phyloP scores from a whole-genome alignment of 1,284 basidiomycete species.

The Paramarasmius palmivorus region DNA sequence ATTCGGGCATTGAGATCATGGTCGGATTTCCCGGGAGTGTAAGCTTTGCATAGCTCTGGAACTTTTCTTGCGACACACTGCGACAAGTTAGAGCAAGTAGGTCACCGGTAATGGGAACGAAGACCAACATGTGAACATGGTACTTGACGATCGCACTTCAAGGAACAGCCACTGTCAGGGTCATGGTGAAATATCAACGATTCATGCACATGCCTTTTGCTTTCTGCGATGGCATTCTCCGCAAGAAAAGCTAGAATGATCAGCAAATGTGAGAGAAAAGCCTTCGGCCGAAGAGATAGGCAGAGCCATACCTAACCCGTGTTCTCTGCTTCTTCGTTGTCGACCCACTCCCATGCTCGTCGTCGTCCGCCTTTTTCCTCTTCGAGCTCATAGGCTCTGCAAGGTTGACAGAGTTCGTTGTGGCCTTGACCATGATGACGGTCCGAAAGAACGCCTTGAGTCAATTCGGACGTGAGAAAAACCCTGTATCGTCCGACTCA shows the following conservation, averaged over 20 bases:
- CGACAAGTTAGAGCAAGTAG: constrained; percentile 3
- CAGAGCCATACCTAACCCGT: constrained; percentile 57
- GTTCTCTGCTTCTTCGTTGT: constrained; percentile 70
- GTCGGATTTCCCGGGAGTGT: constrained; percentile 81
- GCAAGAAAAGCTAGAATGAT: constrained; percentile 68
- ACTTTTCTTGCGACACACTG: constrained; percentile 82
- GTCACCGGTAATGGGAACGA: constrained; percentile 15
- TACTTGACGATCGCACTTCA: constrained; percentile 76
- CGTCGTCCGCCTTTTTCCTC: constrained; percentile 67
- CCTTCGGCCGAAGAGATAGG: not conserved
- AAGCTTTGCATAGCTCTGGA: constrained; percentile 81
- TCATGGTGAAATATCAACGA: constrained; percentile 2
- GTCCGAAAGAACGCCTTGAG: not conserved
- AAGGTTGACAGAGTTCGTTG: constrained; percentile 25
- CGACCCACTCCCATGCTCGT: constrained; percentile 37
- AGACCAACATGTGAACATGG: constrained; percentile 76
- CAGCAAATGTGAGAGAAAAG: constrained; percentile 9
- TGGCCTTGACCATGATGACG: constrained; percentile 35
- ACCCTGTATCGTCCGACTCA: too few relatives aligned
- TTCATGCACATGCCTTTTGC: constrained; percentile 58
- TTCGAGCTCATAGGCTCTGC: constrained; percentile 36
- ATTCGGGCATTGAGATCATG: constrained; percentile 75
- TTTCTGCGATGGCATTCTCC: constrained; percentile 84
- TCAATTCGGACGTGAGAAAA: too few relatives aligned
- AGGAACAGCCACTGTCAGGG: constrained; percentile 21